These are phyloP conservation scores for Aspergillus proliferans DNA, from an alignment of 2,329 filamentous ascomycete genomes.

Conservation along the genomic window DNA sequence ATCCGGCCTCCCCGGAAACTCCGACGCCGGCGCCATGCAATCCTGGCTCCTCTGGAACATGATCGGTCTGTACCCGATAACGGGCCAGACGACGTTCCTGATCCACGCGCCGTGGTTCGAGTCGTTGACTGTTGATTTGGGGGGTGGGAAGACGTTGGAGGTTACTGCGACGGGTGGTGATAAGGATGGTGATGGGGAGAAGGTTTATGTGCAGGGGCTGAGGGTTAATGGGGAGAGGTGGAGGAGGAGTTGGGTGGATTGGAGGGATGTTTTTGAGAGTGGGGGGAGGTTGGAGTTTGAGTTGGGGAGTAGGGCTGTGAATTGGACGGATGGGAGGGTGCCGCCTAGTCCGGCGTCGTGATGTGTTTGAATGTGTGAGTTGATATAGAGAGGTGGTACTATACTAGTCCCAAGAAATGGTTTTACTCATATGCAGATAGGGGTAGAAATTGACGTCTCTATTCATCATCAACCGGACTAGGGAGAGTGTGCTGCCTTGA, in stretches of 20 bases:
- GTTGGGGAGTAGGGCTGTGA: conserved; percentile 47
- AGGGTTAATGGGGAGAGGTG: conserved; percentile 59
- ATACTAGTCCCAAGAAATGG: too few relatives aligned
- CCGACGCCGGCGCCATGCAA: conserved; percentile 67
- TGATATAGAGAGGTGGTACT: too few relatives aligned
- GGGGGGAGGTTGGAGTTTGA: conserved; percentile 61
- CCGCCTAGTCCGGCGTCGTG: conserved; percentile 55
- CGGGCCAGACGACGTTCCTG: conserved; percentile 62
- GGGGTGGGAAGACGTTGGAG: conserved; percentile 47
- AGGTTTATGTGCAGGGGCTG: conserved; percentile 58
- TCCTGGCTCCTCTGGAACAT: conserved; percentile 64
- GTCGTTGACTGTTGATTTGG: conserved; percentile 55
- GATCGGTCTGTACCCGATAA: conserved; percentile 62
- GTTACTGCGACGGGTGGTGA: conserved; percentile 50
- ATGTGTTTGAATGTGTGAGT: neutral
- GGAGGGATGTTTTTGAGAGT: conserved; percentile 59
- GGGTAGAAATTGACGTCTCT: too few relatives aligned
- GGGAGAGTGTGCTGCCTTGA: too few relatives aligned
- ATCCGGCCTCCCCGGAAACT: conserved; percentile 61
- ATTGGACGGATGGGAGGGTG: conserved; percentile 55
- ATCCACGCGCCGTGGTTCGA: conserved; percentile 59
- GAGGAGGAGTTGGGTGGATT: conserved; percentile 60
- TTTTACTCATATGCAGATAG: too few relatives aligned
- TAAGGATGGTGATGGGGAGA: conserved; percentile 36
- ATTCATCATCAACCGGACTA: too few relatives aligned